Evolutionary conservation across 2,329 filamentous ascomycete genomes (phyloP), one percentile per base, ranked within the genome.

Genomic region (Dothistroma pini): DNA sequence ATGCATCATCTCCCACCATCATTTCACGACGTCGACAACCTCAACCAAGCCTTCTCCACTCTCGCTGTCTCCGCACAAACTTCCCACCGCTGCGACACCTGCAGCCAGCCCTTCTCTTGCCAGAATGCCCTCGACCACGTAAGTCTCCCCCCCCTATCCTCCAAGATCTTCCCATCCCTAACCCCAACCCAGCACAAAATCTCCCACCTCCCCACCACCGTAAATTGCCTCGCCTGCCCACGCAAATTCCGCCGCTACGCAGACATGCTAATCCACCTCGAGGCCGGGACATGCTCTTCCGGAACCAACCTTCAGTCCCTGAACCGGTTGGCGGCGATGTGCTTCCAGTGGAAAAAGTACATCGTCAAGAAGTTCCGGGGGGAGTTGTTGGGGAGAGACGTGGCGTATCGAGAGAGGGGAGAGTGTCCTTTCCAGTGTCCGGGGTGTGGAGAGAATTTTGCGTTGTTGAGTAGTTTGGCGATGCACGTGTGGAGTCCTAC

Each of bases 291-390:
- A 0, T 64, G 58, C 48, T 21, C 32, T 2, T 64, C 56, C 5
- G 60, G 60, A n/a, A 41, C 48, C 19, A 44, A 56, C 4, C 12
- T 62, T 1, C 8, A 8, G 2, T 49, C n/a, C 4, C 51, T 64
- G 10, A 60, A 64, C 19, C 50, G 58, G 2, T 7, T 60, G 21
- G 60, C 60, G 7, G 63, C 60, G 9, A 52, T 53, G 29, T 64
- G 60, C 47, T 62, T 48, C 38, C 57, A 62, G 49, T 62, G 60
- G 60, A 64, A 60, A 52, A 62, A 62, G 51, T 64, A 62, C 21
- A 34, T 58, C 14, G 10, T 11, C 53, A 58, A 56, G 29, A 32
- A 56, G 12, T 64, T 56, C 10, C 55, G 59, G 11, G n/a, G 22
- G 10, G 12, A 44, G 19, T n/a, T 62, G 16, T 22, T 57, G 34